phyloP scores from a whole-genome alignment of 768 basidiomycete genomes.

The Mycena maculata region DNA sequence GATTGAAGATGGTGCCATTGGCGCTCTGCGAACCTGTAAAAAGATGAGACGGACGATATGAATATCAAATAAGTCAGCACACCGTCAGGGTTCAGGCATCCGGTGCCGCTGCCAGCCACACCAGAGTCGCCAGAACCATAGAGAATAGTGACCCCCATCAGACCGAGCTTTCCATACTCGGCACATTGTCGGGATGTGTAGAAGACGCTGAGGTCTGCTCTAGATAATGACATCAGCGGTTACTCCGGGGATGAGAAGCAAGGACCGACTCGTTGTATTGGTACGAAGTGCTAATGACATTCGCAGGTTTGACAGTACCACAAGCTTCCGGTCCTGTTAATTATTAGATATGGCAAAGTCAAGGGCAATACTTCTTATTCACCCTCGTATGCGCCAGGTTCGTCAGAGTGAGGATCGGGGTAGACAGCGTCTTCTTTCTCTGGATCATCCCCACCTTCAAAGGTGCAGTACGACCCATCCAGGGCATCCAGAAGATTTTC shows the following conservation, averaged over 20 bases:
- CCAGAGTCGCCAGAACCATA: slow-evolving; percentile 6
- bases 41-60: no score
- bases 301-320: not conserved
- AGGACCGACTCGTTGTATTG: slow-evolving; percentile 3
- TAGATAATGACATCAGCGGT: no score
- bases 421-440: not conserved
- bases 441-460: slow-evolving; percentile 20
- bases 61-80: no score
- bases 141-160: slow-evolving; percentile 8
- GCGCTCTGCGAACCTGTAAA: slow-evolving; percentile 7
- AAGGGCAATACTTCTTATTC: not conserved
- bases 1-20: no score
- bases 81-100: slow-evolving; percentile 8
- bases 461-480: slow-evolving; percentile 19
- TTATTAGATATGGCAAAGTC: not conserved
- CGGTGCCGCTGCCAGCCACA: not conserved
- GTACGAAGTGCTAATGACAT: not conserved
- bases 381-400: not conserved
- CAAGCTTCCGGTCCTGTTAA: not conserved
- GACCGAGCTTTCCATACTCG: slow-evolving; percentile 6
- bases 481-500: slow-evolving; percentile 18
- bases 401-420: slow-evolving; percentile 1
- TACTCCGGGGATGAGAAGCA: no score
- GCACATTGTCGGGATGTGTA: slow-evolving; percentile 13
- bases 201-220: not conserved